Evolutionary conservation across 306 rosid genomes (phyloP).

Genomic region (Acacia crassicarpa): DNA sequence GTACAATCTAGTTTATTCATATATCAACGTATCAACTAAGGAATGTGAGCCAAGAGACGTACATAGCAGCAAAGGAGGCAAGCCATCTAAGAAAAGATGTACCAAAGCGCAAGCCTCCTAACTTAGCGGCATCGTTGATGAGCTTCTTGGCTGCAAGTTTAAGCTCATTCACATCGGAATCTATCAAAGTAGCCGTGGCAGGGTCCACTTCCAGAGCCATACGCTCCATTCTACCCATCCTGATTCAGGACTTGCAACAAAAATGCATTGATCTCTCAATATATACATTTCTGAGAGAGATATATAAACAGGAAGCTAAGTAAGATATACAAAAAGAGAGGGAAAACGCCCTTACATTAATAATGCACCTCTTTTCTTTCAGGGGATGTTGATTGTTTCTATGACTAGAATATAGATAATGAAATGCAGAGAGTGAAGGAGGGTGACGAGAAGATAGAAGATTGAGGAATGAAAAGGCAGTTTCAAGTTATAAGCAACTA

Average conservation of each 20-base stretch:
- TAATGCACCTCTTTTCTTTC: background rate
- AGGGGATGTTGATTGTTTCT: background rate
- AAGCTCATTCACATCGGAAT: slow-evolving; percentile 52
- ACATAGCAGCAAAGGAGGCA: slow-evolving; percentile 67
- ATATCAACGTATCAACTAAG: background rate
- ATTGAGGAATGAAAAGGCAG: background rate
- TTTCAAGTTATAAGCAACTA: background rate
- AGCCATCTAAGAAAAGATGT: slow-evolving; percentile 57
- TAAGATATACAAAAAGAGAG: background rate
- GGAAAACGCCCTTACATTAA: background rate
- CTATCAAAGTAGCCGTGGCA: slow-evolving; percentile 32
- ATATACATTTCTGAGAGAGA: background rate
- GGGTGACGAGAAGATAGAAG: background rate
- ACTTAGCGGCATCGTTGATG: slow-evolving; percentile 43
- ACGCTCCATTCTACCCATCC: slow-evolving; percentile 50
- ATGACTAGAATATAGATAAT: background rate
- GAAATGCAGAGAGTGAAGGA: background rate
- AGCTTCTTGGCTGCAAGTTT: slow-evolving; percentile 50
- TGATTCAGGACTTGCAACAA: background rate
- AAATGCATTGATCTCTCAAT: background rate
- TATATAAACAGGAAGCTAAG: background rate
- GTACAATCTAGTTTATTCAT: too few species aligned
- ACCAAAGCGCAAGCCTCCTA: slow-evolving; percentile 53
- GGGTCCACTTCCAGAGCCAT: slow-evolving; percentile 52
- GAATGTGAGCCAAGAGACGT: background rate